These are phyloP conservation scores for Wickerhamiella allomyrinae DNA, from an alignment of 805 yeast species.

Conservation along the genomic window DNA sequence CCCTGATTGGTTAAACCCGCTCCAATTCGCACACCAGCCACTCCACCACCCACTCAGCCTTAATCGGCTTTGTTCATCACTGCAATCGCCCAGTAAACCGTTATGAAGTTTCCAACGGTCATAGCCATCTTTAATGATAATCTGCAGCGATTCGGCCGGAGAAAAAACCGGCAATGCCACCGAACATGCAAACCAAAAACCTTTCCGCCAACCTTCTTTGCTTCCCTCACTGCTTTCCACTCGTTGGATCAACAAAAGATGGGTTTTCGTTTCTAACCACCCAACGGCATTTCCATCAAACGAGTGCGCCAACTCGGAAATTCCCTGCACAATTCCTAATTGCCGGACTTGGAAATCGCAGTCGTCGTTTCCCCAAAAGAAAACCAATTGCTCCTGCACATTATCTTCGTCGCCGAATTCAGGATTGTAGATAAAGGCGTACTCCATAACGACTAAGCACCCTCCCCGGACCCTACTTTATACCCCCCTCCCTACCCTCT, in stretches of 20 bases:
- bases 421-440: conserved; percentile 16
- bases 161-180: not conserved
- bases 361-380: conserved; percentile 57
- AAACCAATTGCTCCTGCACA: conserved; percentile 29
- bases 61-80: not conserved
- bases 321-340: conserved; percentile 48
- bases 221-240: conserved; percentile 2
- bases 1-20: not conserved
- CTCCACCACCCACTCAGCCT: conserved; percentile 3
- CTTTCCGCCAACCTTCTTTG: conserved; percentile 15
- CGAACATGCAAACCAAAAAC: conserved; percentile 16
- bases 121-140: conserved; percentile 6
- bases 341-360: conserved; percentile 64
- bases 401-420: conserved; percentile 14
- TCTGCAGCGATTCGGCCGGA: conserved; percentile 6
- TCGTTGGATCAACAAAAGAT: conserved; percentile 4
- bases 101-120: conserved; percentile 4
- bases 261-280: conserved; percentile 4
- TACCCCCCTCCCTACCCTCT: no score
- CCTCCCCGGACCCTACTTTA: no score
- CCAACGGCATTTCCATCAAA: conserved; percentile 11
- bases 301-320: conserved; percentile 31
- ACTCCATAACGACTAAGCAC: conserved; percentile 34
- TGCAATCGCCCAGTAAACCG: conserved; percentile 1
- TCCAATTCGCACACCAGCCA: conserved; percentile 3